These are phyloP conservation scores for Colletotrichum zoysiae DNA, from an alignment of 2,329 filamentous ascomycete genomes.

Conservation along the genomic window DNA sequence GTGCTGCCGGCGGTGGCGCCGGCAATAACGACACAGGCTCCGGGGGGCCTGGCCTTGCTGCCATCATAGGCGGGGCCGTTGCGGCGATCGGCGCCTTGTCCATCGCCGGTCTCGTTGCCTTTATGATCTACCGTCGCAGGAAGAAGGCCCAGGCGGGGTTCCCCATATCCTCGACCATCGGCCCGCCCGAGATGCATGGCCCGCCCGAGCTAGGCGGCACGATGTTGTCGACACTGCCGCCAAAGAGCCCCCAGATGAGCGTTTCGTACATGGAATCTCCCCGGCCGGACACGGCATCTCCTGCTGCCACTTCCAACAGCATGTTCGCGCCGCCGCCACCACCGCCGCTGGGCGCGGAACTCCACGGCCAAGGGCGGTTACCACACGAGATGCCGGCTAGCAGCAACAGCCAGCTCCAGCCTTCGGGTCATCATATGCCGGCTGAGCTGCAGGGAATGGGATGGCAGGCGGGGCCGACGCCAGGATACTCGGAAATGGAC, in stretches of 20 bases:
- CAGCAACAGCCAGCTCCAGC: slow-evolving; percentile 43
- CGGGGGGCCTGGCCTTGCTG: slow-evolving; percentile 46
- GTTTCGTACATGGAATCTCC: slow-evolving; percentile 43
- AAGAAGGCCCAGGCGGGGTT: slow-evolving; percentile 44
- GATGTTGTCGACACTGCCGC: slow-evolving; percentile 41
- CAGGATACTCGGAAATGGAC: slow-evolving; percentile 48
- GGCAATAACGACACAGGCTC: slow-evolving; percentile 15
- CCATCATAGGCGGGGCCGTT: slow-evolving; percentile 52
- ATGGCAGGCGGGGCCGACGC: slow-evolving; percentile 54
- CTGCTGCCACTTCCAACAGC: slow-evolving; percentile 45
- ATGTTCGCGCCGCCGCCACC: slow-evolving; percentile 44
- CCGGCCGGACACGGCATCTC: slow-evolving; percentile 46
- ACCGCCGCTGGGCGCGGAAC: slow-evolving; percentile 45
- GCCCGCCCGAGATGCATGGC: slow-evolving; percentile 43
- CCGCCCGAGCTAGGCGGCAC: slow-evolving; percentile 51
- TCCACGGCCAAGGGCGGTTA: slow-evolving; percentile 44
- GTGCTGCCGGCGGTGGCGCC: slow-evolving; percentile 22
- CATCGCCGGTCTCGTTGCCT: slow-evolving; percentile 47
- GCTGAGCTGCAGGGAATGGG: slow-evolving; percentile 45
- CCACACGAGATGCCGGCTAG: slow-evolving; percentile 44
- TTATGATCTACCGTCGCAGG: slow-evolving; percentile 54
- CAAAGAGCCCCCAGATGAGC: slow-evolving; percentile 49
- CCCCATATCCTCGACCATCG: slow-evolving; percentile 42
- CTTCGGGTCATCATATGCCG: slow-evolving; percentile 40
- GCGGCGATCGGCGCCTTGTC: slow-evolving; percentile 38